These are phyloP conservation scores for Leptodermis oblonga DNA, from an alignment of 257 asterid species.

Conservation along the genomic window DNA sequence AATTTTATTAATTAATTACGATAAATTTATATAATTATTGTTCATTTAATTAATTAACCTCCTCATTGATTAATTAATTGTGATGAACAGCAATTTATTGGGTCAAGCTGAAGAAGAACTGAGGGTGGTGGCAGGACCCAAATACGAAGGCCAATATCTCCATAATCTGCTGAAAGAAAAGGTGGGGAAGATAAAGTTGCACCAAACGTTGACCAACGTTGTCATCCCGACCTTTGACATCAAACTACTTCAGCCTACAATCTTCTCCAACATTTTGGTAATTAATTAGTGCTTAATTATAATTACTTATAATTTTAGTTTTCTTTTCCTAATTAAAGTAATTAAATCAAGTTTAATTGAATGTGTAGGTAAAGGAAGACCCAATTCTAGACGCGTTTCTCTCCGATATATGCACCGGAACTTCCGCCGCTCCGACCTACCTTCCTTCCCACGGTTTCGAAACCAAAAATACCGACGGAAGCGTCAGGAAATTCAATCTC, in stretches of 20 bases:
- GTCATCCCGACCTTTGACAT: constrained; percentile 61
- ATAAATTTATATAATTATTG: too few species aligned
- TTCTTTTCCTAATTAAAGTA: too few species aligned
- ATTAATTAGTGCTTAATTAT: too few species aligned
- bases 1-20: not conserved
- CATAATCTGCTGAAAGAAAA: constrained; percentile 27
- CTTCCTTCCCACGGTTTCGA: not conserved
- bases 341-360: too few species aligned
- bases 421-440: not conserved
- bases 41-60: too few species aligned
- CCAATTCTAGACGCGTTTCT: not conserved
- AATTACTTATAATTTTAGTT: too few species aligned
- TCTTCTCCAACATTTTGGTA: constrained; percentile 27
- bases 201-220: constrained; percentile 47
- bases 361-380: not conserved
- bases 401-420: not conserved
- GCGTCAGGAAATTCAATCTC: not conserved
- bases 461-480: not conserved
- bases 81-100: too few species aligned
- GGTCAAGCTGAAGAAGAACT: constrained; percentile 17
- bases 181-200: constrained; percentile 27
- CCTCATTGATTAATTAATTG: too few species aligned
- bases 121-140: constrained; percentile 39
- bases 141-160: constrained; percentile 49
- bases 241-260: constrained; percentile 41